A percentile compares a stretch with the other conserved stretches of the same genome.
These are phyloP conservation scores for Hamamelis virginiana DNA, from an alignment of 164 flowering plant species.

Conservation along the genomic window DNA sequence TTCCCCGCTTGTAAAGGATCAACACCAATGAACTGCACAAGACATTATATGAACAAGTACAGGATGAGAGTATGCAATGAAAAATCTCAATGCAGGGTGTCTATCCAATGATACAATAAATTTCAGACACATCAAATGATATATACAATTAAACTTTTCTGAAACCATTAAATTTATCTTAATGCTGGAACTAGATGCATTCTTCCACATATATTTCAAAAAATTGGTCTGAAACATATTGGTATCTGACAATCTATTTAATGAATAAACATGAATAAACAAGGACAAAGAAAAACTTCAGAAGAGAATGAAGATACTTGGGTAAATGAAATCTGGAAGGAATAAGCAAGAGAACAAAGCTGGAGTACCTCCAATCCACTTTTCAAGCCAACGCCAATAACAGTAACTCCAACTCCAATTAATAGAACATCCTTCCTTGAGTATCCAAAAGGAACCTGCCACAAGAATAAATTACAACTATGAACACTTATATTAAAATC, in stretches of 20 bases:
- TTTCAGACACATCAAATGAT: too few species aligned
- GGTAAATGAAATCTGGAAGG: background rate
- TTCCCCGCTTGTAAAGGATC: slow-evolving; percentile 94
- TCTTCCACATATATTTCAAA: background rate
- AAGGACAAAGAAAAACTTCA: background rate
- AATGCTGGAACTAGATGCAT: background rate
- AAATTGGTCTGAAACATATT: background rate
- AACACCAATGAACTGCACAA: slow-evolving; percentile 73
- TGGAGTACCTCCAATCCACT: slow-evolving; percentile 80
- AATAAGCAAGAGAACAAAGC: background rate
- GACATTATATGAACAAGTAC: slow-evolving; percentile 8
- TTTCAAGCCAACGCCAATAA: slow-evolving; percentile 65
- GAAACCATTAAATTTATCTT: too few species aligned
- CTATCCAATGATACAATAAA: background rate
- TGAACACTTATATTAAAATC: background rate
- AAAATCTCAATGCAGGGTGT: background rate
- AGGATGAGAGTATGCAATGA: background rate
- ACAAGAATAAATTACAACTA: slow-evolving; percentile 2
- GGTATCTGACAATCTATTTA: background rate
- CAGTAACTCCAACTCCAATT: slow-evolving; percentile 81
- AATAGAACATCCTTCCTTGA: slow-evolving; percentile 85
- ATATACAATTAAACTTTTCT: too few species aligned
- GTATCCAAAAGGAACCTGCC: slow-evolving; percentile 80
- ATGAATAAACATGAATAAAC: background rate
- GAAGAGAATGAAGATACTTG: background rate